These are phyloP conservation scores for Cenchrus americanus DNA, from an alignment of 176 grass and related monocot genomes.

Conservation along the genomic window DNA sequence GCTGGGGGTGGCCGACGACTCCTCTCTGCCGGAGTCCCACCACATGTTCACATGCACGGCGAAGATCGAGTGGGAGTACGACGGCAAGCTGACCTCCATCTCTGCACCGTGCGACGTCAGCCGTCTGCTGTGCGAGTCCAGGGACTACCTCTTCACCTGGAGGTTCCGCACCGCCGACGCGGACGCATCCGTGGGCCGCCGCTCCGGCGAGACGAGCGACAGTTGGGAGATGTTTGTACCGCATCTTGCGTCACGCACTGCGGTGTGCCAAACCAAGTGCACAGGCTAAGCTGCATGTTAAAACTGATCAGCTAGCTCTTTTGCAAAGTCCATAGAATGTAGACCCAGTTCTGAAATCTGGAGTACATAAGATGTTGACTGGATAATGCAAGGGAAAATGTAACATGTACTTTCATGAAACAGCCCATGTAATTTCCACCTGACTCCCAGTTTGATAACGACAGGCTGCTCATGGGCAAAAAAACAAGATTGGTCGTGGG, in stretches of 20 bases:
- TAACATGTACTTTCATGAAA: constrained; percentile 16
- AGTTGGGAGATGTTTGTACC: constrained; percentile 2
- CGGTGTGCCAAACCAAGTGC: constrained; percentile 29
- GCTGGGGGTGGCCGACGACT: constrained; percentile 43
- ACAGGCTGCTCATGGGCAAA: not conserved
- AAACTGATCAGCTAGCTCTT: constrained; percentile 25
- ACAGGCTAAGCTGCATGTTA: constrained; percentile 40
- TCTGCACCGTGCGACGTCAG: constrained; percentile 67
- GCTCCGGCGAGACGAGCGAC: constrained; percentile 37
- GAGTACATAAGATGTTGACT: constrained; percentile 47
- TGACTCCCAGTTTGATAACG: not conserved
- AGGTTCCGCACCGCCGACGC: constrained; percentile 65
- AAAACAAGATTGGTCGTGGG: not conserved
- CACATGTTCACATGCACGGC: constrained; percentile 68
- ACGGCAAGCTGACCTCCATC: constrained; percentile 61
- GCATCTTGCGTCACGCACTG: not conserved
- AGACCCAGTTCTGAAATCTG: constrained; percentile 28
- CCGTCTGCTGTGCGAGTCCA: constrained; percentile 66
- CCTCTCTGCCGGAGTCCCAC: constrained; percentile 37
- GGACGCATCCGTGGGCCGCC: constrained; percentile 26
- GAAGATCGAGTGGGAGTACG: constrained; percentile 78
- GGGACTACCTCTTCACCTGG: constrained; percentile 80
- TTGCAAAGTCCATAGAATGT: constrained; percentile 18
- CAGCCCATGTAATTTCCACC: not conserved
- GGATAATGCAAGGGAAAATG: constrained; percentile 40